Conservation (phyloP, 2,329 filamentous ascomycete species). For the Phoma sp. region DNA sequence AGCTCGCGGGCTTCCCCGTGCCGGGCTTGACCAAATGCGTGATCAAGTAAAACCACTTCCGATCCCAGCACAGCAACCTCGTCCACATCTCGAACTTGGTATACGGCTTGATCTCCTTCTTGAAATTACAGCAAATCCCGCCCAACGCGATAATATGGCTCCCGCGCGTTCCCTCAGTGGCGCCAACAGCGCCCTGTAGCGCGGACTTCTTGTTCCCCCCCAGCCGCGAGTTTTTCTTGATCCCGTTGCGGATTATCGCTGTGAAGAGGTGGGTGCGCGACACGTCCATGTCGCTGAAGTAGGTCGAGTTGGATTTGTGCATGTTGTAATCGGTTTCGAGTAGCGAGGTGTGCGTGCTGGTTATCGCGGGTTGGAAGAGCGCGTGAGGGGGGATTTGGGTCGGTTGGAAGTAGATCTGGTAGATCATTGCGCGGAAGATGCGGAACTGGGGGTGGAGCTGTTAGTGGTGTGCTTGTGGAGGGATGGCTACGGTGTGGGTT, state of each 20-base stretch:
- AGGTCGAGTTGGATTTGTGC: constrained; percentile 83
- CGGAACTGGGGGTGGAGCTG: constrained; percentile 44
- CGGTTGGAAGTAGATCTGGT: constrained; percentile 55
- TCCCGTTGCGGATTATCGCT: constrained; percentile 53
- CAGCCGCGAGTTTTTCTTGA: constrained; percentile 41
- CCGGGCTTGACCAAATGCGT: constrained; percentile 56
- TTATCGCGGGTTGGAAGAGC: constrained; percentile 75
- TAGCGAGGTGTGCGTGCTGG: constrained; percentile 69
- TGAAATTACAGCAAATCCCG: constrained; percentile 56
- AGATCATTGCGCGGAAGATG: constrained; percentile 54
- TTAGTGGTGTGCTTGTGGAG: constrained; percentile 12
- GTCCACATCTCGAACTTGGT: constrained; percentile 57
- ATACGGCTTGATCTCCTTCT: constrained; percentile 54
- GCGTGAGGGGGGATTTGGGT: constrained; percentile 60
- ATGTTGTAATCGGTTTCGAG: constrained; percentile 87
- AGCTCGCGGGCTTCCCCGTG: constrained; percentile 48
- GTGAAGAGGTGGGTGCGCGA: constrained; percentile 81
- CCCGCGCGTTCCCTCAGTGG: constrained; percentile 28
- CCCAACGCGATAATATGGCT: constrained; percentile 52
- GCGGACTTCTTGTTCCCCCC: constrained; percentile 29
- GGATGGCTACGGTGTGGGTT: neutral
- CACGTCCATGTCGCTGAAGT: constrained; percentile 86
- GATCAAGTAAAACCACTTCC: constrained; percentile 58
- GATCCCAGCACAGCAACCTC: constrained; percentile 55
- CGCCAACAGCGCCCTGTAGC: constrained; percentile 23